Conservation (phyloP, 2,329 filamentous ascomycete genomes). For the Thielaviopsis cerberus region DNA sequence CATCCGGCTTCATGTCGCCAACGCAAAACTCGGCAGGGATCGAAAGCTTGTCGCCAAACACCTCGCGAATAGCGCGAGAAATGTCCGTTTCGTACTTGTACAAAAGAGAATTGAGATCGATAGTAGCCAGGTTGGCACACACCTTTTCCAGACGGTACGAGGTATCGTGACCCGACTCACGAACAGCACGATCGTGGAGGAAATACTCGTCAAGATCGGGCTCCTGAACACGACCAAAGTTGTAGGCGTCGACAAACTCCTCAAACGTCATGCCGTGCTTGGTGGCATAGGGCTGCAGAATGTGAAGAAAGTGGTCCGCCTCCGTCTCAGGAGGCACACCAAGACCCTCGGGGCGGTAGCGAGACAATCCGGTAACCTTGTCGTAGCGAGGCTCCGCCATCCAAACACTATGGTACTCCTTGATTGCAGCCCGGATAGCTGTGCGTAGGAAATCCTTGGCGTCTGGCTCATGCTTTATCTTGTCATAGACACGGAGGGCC, state of each 20-base stretch:
- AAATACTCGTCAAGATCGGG: slow-evolving; percentile 91
- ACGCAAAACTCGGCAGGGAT: slow-evolving; percentile 70
- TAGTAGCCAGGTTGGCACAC: slow-evolving; percentile 74
- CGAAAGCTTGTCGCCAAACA: slow-evolving; percentile 67
- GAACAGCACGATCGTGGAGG: slow-evolving; percentile 82
- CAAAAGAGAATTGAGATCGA: slow-evolving; percentile 82
- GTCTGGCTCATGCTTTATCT: slow-evolving; percentile 70
- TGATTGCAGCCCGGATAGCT: slow-evolving; percentile 79
- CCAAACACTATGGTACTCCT: slow-evolving; percentile 89
- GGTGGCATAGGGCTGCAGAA: slow-evolving; percentile 62
- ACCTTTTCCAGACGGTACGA: slow-evolving; percentile 80
- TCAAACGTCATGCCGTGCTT: slow-evolving; percentile 69
- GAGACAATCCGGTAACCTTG: slow-evolving; percentile 56
- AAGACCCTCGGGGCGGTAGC: slow-evolving; percentile 65
- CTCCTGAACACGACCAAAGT: slow-evolving; percentile 54
- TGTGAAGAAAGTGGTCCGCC: slow-evolving; percentile 66
- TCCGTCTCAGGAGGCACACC: slow-evolving; percentile 88
- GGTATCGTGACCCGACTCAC: slow-evolving; percentile 93
- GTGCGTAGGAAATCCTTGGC: slow-evolving; percentile 63
- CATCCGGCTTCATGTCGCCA: slow-evolving; percentile 41
- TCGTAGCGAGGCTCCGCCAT: slow-evolving; percentile 61
- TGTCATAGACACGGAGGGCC: slow-evolving; percentile 82
- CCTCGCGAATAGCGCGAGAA: slow-evolving; percentile 60
- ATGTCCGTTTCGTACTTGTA: slow-evolving; percentile 98
- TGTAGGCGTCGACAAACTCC: slow-evolving; percentile 80